Percentiles rank a stretch among this genome's conserved stretches.
Evolutionary conservation across 2,329 filamentous ascomycete genomes (phyloP).

Genomic region (Aureobasidium sp.): DNA sequence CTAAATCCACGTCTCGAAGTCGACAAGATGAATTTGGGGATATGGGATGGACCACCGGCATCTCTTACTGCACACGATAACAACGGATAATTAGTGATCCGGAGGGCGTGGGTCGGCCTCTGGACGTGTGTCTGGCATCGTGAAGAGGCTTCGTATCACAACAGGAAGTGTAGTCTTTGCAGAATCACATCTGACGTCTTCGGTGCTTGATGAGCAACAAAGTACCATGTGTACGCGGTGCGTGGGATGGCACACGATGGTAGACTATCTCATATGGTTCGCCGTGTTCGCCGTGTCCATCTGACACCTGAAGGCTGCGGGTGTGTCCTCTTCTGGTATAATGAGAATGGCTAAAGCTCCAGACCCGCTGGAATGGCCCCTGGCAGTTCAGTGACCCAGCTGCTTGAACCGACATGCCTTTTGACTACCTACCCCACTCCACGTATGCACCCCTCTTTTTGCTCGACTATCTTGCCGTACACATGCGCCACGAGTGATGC

Average conservation of each 20-base stretch:
- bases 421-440: constrained; percentile 3
- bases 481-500: background rate
- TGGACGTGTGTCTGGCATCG: no score
- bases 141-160: background rate
- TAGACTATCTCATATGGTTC: background rate
- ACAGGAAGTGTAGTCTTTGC: background rate
- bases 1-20: background rate
- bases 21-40: no score
- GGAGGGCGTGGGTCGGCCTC: no score
- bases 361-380: background rate
- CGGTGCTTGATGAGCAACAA: background rate
- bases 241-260: background rate
- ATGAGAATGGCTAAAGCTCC: background rate
- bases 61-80: no score
- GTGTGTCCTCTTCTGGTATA: background rate
- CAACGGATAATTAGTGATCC: no score
- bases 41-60: no score
- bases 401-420: background rate
- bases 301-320: background rate
- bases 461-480: background rate
- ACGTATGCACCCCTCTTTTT: constrained; percentile 11
- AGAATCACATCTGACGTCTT: background rate
- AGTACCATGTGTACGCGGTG: background rate
- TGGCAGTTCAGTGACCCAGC: background rate
- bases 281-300: background rate